phyloP scores from a whole-genome alignment of 805 yeast species.

The Metschnikowia hibisci region DNA sequence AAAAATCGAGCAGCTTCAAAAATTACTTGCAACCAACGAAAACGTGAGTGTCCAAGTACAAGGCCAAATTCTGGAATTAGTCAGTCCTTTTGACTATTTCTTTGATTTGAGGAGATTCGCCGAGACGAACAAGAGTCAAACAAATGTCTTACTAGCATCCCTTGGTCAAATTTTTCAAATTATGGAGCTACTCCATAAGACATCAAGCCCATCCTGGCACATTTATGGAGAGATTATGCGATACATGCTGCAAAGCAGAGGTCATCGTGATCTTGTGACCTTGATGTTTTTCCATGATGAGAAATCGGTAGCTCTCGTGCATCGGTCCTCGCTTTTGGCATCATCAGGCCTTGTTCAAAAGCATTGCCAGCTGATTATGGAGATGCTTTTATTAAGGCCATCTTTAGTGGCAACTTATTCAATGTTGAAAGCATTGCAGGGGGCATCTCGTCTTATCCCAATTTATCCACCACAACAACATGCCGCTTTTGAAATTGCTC shows the following conservation, averaged over 20 bases:
- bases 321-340: constrained; percentile 8
- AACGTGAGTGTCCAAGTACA: neutral
- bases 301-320: constrained; percentile 7
- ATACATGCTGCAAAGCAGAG: constrained; percentile 10
- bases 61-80: neutral
- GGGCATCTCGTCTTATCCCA: constrained; percentile 10
- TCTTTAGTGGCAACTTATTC: constrained; percentile 7
- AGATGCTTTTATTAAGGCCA: constrained; percentile 7
- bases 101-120: constrained; percentile 2
- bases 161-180: neutral
- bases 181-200: constrained; percentile 2
- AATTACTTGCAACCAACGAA: neutral
- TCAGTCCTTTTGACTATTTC: constrained; percentile 10
- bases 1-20: neutral
- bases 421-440: constrained; percentile 6
- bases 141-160: neutral
- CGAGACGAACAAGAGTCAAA: neutral
- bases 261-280: constrained; percentile 11
- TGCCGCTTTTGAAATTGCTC: constrained; percentile 12
- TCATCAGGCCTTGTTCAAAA: constrained; percentile 6
- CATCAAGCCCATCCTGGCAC: constrained; percentile 8
- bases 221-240: constrained; percentile 5
- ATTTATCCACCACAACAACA: constrained; percentile 8
- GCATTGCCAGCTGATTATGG: constrained; percentile 9
- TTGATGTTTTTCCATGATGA: constrained; percentile 10